Evolutionary conservation across 2,329 filamentous ascomycete species (phyloP).

Genomic region (Diaporthe sp.): DNA sequence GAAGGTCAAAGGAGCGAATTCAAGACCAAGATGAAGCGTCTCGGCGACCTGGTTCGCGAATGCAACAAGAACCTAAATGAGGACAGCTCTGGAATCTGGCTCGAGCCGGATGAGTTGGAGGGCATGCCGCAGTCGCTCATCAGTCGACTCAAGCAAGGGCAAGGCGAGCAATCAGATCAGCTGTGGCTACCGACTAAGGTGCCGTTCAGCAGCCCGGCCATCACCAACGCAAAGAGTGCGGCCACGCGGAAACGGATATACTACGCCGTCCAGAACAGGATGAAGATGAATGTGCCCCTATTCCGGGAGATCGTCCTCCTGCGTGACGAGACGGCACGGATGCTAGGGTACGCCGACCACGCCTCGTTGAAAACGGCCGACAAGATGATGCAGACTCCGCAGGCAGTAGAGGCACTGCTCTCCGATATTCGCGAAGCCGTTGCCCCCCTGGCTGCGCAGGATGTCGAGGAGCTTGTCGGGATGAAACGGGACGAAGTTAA

Average conservation of each 20-base stretch:
- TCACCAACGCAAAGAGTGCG: conserved; percentile 23
- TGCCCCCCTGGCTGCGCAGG: conserved; percentile 59
- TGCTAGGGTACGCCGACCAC: conserved; percentile 67
- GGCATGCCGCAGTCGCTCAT: conserved; percentile 24
- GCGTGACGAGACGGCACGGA: conserved; percentile 65
- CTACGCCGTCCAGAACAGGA: conserved; percentile 29
- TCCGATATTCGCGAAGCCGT: conserved; percentile 55
- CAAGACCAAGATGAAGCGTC: background rate
- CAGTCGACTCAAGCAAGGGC: background rate
- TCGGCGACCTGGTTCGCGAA: conserved; percentile 27
- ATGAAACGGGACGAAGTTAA: conserved; percentile 59
- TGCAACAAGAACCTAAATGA: conserved; percentile 28
- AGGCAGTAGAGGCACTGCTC: conserved; percentile 65
- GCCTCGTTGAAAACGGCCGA: conserved; percentile 66
- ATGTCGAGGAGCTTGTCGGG: conserved; percentile 51
- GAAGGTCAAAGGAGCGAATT: background rate
- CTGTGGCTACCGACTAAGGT: conserved; percentile 28
- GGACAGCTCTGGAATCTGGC: conserved; percentile 29
- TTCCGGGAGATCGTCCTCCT: conserved; percentile 66
- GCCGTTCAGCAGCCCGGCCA: conserved; percentile 9
- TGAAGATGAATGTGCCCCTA: conserved; percentile 43
- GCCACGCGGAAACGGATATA: conserved; percentile 29
- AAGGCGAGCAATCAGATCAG: conserved; percentile 7
- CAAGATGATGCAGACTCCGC: conserved; percentile 69
- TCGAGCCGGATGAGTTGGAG: conserved; percentile 24